Base-by-base conservation (phyloP, 176 grass and related monocot species). In the Phragmites australis region DNA sequence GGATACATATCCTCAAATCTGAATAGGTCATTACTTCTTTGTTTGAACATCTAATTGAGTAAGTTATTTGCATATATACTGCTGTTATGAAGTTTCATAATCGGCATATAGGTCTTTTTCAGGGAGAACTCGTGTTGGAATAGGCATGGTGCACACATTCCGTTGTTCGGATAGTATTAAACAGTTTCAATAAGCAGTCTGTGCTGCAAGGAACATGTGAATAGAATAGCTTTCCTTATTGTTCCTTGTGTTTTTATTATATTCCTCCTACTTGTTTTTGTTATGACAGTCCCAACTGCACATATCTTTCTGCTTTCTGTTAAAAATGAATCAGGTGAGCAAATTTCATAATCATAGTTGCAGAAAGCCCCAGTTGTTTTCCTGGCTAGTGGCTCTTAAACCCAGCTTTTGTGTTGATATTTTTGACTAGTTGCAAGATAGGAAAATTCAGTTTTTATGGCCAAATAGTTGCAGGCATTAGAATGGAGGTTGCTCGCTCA, bases 41-140 rank as follows among this genome's bases (percentile, higher is more conserved):
- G n/a, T 30, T 66, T 61, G 26, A 27, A 63, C 40, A 71, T 40
- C 47, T 27, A 47, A 51, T 64, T 64, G 45, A 62, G 0, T 48
- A 77, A 44, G 32, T 1, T 37, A 12, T 42, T 84, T 17, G 17
- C 48, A 46, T 83, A 34, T 43, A 9, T 32, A 21, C 40, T 43
- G 32, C 22, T 54, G n/a, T 57, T 60, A 45, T 67, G 71, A 64
- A 64, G 27, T 79, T 54, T 72, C 16, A 49, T 85, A 68, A 7
- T 43, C 30, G 19, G 6, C 31, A 8, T 49, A 6, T 70, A 60
- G 30, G 37, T 54, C 9, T 17, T 41, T 75, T 34, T 32, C 13
- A 43, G 52, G 7, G 22, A 27, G 17, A 69, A 45, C 43, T 57
- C n/a, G 25, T 1, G 6, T 21, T 75, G 43, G 37, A 56, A 75